Base-by-base conservation (phyloP, 768 basidiomycete species). In the Pisolithus microcarpus region DNA sequence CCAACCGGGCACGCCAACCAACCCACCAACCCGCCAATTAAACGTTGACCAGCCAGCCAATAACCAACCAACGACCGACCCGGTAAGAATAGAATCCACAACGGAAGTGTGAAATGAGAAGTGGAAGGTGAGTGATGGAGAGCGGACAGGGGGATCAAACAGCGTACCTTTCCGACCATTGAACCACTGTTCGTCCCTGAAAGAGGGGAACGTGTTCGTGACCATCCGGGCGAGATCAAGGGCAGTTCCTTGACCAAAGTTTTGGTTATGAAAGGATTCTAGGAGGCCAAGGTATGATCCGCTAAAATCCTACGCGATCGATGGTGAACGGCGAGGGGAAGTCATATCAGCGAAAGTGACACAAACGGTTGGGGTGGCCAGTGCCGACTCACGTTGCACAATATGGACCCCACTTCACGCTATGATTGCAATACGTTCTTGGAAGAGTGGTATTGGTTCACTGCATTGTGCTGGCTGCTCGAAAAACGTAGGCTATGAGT, bases 171-270 rank as follows among this genome's bases (percentile, higher is more conserved):
- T 80, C 21, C 71, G 72, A 24, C 80, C 84, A 38, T 82, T 70
- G 55, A 76, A 75, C 28, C 65, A 65, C 5, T 73, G 70, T 55
- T 90, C 84, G 59, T 93, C 91, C 37, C 84, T 76, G 68, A 89
- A 92, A 1, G 78, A 76, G 2, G 87, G 85, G 62, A 92, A 92
- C 1, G 73, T 72, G 21, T 84, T 77, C 0, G 78, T 72, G 36
- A 92, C 77, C 73, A 79, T 77, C 55, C 81, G 76, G 21, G 88
- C 89, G 11, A 91, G 76, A 30, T 85, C 78, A 5, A 92, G 71
- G 0, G 87, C 81, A 0, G 85, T 84, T 5, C 87, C 84, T 50
- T 78, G 64, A 11, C 75, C 73, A 26, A 74, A 57, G 57, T 81
- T 69, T 44, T 66, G 70, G 38, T 66, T 61, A 42, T 82, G 79